phyloP scores from a whole-genome alignment of 148 eudicot genomes.

The Heliamphora exappendiculata region DNA sequence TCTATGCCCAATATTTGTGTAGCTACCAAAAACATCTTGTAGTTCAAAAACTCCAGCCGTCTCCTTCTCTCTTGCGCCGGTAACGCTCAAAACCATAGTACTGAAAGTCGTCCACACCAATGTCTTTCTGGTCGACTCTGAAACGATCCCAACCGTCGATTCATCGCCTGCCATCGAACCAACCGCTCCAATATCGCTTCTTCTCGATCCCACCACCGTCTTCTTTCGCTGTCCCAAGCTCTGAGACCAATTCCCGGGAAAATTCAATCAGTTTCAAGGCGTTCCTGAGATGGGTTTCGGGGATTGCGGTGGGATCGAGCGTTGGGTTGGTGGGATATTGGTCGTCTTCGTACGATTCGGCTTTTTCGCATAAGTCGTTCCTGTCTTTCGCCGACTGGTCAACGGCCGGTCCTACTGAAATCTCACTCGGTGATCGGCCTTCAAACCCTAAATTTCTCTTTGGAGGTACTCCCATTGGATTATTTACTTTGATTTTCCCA shows the following conservation, averaged over 20 bases:
- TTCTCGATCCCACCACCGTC: constrained; percentile 14
- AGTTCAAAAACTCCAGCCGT: no score
- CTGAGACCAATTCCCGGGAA: not conserved
- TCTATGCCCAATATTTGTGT: no score
- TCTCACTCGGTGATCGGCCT: not conserved
- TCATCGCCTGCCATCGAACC: not conserved
- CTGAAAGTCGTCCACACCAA: not conserved
- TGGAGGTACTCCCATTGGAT: constrained; percentile 25
- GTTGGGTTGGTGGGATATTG: constrained; percentile 16
- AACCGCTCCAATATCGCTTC: not conserved
- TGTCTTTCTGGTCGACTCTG: constrained; percentile 7
- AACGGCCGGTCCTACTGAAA: not conserved
- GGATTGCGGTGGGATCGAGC: constrained; percentile 33
- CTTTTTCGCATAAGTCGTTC: not conserved
- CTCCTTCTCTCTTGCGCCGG: not conserved
- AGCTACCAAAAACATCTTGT: no score
- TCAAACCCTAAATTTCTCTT: constrained; percentile 33
- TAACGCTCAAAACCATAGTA: not conserved
- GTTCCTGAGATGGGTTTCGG: constrained; percentile 34
- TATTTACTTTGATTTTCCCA: no score
- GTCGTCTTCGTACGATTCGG: not conserved
- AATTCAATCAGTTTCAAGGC: constrained; percentile 2
- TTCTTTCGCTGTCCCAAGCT: not conserved
- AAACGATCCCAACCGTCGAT: constrained; percentile 11
- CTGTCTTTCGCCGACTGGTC: constrained; percentile 17